Evolutionary conservation across 768 basidiomycete species (phyloP).

Genomic region (Hericium coralloides): DNA sequence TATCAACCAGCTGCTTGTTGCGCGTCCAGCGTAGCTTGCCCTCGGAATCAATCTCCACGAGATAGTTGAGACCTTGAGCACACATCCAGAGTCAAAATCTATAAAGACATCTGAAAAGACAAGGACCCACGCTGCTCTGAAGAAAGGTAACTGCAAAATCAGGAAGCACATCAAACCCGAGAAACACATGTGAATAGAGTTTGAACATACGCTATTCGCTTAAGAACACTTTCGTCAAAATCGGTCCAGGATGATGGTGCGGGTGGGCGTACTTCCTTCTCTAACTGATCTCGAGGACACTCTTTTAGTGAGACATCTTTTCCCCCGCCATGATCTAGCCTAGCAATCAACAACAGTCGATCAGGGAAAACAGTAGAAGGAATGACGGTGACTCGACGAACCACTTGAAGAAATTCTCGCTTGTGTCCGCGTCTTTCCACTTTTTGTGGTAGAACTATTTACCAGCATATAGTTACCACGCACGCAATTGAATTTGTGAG

Average conservation of each 20-base stretch:
- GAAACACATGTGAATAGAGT: slow-evolving; percentile 15
- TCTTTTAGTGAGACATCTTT: slow-evolving; percentile 46
- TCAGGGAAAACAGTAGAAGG: not conserved
- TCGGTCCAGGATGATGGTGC: not conserved
- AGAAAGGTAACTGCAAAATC: slow-evolving; percentile 39
- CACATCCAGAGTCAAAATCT: not conserved
- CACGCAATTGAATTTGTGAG: too few species aligned
- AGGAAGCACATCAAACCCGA: not conserved
- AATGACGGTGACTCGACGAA: slow-evolving; percentile 11
- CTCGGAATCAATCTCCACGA: slow-evolving; percentile 43
- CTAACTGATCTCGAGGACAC: slow-evolving; percentile 50
- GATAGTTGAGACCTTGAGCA: slow-evolving; percentile 48
- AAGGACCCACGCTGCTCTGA: slow-evolving; percentile 42
- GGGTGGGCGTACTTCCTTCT: slow-evolving; percentile 39
- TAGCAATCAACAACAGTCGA: slow-evolving; percentile 14
- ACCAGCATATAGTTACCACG: too few species aligned
- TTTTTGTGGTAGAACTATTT: slow-evolving; percentile 46
- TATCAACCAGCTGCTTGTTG: slow-evolving; percentile 51
- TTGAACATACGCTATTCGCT: slow-evolving; percentile 36
- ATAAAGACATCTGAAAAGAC: not conserved
- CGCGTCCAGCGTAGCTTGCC: slow-evolving; percentile 52
- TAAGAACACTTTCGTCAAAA: not conserved
- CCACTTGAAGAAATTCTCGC: slow-evolving; percentile 63
- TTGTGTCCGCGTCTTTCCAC: slow-evolving; percentile 52
- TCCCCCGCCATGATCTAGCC: slow-evolving; percentile 57